phyloP scores from a whole-genome alignment of 1,284 basidiomycete genomes.

The Inonotus hispidus region DNA sequence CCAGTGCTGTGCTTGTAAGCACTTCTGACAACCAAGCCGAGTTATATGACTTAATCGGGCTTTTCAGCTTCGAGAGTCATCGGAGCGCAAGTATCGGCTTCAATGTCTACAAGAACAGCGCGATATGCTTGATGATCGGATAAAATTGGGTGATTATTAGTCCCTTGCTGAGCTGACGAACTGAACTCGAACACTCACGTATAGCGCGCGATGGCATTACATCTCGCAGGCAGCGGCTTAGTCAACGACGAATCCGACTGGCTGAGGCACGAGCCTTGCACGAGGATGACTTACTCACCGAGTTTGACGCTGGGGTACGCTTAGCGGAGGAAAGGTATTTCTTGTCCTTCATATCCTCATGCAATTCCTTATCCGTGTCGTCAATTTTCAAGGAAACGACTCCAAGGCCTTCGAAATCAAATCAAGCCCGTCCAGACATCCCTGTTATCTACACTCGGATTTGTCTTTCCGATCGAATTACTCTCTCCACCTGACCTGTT shows the following conservation, averaged over 20 bases:
- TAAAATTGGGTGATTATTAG: constrained; percentile 2
- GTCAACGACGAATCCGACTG: constrained; percentile 44
- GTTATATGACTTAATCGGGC: neutral
- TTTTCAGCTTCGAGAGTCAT: constrained; percentile 13
- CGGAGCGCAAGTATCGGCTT: constrained; percentile 14
- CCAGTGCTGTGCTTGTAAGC: constrained; percentile 6
- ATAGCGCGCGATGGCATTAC: constrained; percentile 29
- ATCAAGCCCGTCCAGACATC: constrained; percentile 57
- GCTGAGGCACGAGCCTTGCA: constrained; percentile 39
- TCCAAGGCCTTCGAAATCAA: constrained; percentile 41
- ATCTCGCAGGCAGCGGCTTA: constrained; percentile 37
- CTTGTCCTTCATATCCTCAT: constrained; percentile 17
- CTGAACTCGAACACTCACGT: neutral
- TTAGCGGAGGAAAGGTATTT: constrained; percentile 42
- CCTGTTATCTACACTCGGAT: constrained; percentile 71
- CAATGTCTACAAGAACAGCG: constrained; percentile 15
- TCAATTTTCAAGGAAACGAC: constrained; percentile 35
- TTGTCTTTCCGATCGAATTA: constrained; percentile 86
- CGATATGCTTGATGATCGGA: constrained; percentile 9
- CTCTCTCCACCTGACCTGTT: constrained; percentile 75
- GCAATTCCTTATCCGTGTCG: constrained; percentile 9
- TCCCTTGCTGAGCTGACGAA: neutral
- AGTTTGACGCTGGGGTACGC: constrained; percentile 33
- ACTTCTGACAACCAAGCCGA: neutral
- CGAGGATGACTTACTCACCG: constrained; percentile 32